Conservation (phyloP, 2,329 filamentous ascomycete species). For the Phyllachora maydis region DNA sequence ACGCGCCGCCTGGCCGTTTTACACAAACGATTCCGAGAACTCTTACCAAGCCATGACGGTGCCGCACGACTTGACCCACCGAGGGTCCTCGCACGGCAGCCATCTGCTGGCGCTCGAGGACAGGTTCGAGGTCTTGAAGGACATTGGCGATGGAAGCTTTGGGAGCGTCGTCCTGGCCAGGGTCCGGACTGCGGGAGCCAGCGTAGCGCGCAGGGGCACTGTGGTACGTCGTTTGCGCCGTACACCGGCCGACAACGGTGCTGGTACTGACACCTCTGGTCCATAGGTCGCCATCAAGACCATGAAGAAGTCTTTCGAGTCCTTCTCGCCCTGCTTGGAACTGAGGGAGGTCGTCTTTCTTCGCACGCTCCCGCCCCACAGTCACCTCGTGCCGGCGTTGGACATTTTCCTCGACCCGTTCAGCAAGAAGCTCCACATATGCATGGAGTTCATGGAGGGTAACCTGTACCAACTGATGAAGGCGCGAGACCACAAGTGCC, state of each 20-base stretch:
- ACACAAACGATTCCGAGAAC: background rate
- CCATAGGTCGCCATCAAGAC: slow-evolving; percentile 91
- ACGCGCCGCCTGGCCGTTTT: background rate
- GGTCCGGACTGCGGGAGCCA: slow-evolving; percentile 76
- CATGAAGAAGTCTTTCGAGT: slow-evolving; percentile 99
- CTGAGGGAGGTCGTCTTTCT: slow-evolving; percentile 94
- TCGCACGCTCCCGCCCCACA: slow-evolving; percentile 67
- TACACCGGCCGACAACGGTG: background rate
- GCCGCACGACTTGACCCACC: slow-evolving; percentile 50
- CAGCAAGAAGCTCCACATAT: slow-evolving; percentile 90
- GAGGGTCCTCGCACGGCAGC: slow-evolving; percentile 34
- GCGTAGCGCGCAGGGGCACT: slow-evolving; percentile 73
- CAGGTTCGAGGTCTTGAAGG: slow-evolving; percentile 90
- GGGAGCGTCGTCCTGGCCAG: slow-evolving; percentile 85
- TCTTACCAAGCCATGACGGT: slow-evolving; percentile 43
- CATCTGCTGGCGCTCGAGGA: slow-evolving; percentile 55
- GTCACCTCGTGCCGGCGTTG: slow-evolving; percentile 86
- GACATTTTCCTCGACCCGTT: slow-evolving; percentile 97
- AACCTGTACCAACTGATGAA: slow-evolving; percentile 99
- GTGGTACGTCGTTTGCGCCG: slow-evolving; percentile 41
- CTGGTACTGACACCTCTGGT: slow-evolving; percentile 1
- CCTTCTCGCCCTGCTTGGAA: slow-evolving; percentile 74
- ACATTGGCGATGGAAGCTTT: slow-evolving; percentile 97
- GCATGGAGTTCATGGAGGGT: slow-evolving; percentile 99
- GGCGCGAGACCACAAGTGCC: slow-evolving; percentile 79